These are phyloP conservation scores for Isoetes taiwanensis DNA, from an alignment of 75 land plant genomes.

Conservation along the genomic window DNA sequence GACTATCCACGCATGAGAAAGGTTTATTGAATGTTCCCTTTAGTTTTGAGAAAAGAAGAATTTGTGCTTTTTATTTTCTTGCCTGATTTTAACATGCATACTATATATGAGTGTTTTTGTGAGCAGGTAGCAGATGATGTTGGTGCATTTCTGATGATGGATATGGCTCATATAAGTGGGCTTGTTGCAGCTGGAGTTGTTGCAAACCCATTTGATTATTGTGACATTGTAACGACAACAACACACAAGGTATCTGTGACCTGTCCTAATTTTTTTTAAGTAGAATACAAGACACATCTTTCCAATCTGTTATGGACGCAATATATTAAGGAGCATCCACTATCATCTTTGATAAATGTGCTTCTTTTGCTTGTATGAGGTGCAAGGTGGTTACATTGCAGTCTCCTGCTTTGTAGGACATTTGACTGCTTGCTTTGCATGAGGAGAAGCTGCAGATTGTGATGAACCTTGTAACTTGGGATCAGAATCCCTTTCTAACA, in stretches of 20 bases:
- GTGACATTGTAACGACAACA: constrained; percentile 90
- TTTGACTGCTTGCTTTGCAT: no score
- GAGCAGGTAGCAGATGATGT: constrained; percentile 68
- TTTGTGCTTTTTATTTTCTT: not conserved
- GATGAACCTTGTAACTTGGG: no score
- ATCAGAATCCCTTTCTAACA: no score
- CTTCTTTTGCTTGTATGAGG: no score
- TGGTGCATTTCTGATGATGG: constrained; percentile 91
- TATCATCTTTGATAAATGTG: no score
- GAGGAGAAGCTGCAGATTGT: no score
- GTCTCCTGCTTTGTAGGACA: no score
- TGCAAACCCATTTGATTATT: constrained; percentile 69
- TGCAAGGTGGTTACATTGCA: no score
- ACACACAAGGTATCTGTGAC: constrained; percentile 62
- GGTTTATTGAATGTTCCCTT: constrained; percentile 22
- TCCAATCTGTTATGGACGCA: no score
- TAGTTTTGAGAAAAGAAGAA: not conserved
- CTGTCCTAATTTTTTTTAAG: no score
- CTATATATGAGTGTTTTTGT: not conserved
- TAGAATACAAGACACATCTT: no score
- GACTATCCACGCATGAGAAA: constrained; percentile 82
- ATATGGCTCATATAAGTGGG: constrained; percentile 97
- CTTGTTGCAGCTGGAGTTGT: constrained; percentile 78
- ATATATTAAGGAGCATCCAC: no score
- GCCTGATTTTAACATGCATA: not conserved